phyloP scores from a whole-genome alignment of 2,329 filamentous ascomycete genomes.

The Acarospora socialis region DNA sequence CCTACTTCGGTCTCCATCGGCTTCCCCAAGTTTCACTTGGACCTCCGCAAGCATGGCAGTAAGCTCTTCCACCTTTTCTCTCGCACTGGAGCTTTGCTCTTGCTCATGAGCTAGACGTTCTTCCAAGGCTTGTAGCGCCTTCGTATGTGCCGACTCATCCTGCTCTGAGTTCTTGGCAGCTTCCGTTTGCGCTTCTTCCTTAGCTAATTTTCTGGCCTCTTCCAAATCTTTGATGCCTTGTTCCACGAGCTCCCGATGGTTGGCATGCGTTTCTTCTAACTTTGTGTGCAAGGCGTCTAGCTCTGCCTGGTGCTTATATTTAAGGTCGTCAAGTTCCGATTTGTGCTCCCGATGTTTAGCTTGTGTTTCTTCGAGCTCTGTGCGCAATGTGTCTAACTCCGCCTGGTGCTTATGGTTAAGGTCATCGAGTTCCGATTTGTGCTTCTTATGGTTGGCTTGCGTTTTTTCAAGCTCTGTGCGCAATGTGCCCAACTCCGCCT shows the following conservation, averaged over 20 bases:
- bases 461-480: neutral
- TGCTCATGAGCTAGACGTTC: no score
- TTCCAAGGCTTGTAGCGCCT: no score
- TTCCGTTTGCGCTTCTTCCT: no score
- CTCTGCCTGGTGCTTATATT: neutral
- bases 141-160: no score
- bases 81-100: no score
- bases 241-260: no score
- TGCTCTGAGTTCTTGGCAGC: no score
- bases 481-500: neutral
- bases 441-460: neutral
- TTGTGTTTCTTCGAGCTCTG: constrained; percentile 1
- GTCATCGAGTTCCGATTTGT: neutral
- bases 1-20: neutral
- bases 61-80: constrained; percentile 2
- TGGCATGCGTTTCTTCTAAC: constrained; percentile 2
- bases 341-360: no score
- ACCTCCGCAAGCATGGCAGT: constrained; percentile 1
- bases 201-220: no score
- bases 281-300: neutral
- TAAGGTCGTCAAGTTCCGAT: neutral
- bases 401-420: neutral
- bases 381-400: neutral
- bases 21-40: neutral
- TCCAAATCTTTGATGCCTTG: no score